Base-by-base conservation (phyloP, 1,284 basidiomycete genomes). In the Inonotus hispidus region DNA sequence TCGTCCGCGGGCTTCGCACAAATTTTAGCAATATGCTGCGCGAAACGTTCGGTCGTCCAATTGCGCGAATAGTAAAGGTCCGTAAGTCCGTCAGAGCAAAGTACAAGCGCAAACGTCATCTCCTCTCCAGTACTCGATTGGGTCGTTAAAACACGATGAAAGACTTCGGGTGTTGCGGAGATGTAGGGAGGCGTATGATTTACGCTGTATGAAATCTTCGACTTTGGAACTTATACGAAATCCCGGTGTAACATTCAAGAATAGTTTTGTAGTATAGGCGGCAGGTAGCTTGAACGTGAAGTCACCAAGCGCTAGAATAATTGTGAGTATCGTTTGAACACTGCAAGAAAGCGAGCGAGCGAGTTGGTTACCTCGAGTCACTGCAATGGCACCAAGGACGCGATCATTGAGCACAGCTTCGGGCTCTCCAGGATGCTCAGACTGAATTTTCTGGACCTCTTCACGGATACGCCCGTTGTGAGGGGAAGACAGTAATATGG, bases 251-350 rank as follows among this genome's bases (percentile, higher is more conserved):
- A 87, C 75, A 66, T 87, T 86, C 68, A 86, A 85, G 14, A 88
- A 72, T 32, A 88, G 81, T 13, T 83, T 80, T 25, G 83, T 76
- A n/a, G 84, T 87, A 70, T 87, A 88, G 47, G 77, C 76, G 23
- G 85, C 81, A 8, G 85, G 85, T 63, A 88, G 84, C 68, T 88
- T 88, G 75, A 88, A 88, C 16, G 83, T 82, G 49, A 82, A 80
- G 65, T 88, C 85, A 21, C 85, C 87, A 58, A 88, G 76, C 71
- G 84, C 87, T 87, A 64, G 27, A 47, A 56, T 47, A 38, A 35
- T 39, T 6, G n/a, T 39, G 14, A 19, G 37, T 6, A 21, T 8
- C 29, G 54, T 49, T 37, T 16, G n/a, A n/a, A n/a, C n/a, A n/a
- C n/a, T n/a, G n/a, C n/a, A n/a, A n/a, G n/a, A n/a, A n/a, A n/a